Percentiles rank a stretch among this genome's conserved stretches.
These are phyloP conservation scores for Wickerhamiella kurtzmanii DNA, from an alignment of 805 yeast genomes.

Conservation along the genomic window DNA sequence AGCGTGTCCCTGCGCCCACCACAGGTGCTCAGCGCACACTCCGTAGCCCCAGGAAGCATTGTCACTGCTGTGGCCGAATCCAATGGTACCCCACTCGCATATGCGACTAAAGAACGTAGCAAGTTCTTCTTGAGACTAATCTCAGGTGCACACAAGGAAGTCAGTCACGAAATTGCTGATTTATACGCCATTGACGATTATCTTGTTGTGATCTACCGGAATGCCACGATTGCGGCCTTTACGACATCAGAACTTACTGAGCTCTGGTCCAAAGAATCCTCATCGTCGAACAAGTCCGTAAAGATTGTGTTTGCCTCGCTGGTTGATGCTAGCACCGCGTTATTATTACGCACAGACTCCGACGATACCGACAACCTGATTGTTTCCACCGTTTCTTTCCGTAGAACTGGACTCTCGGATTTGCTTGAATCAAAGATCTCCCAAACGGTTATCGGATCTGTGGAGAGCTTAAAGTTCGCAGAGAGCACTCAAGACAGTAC, in stretches of 20 bases:
- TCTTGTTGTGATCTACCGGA: slow-evolving; percentile 3
- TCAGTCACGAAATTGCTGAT: slow-evolving; percentile 6
- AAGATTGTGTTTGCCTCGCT: slow-evolving; percentile 3
- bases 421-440: not conserved
- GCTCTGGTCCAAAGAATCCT: slow-evolving; percentile 2
- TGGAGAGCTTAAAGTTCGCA: not conserved
- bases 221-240: slow-evolving; percentile 4
- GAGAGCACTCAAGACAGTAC: not conserved
- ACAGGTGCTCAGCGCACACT: slow-evolving; percentile 22
- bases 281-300: not conserved
- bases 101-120: slow-evolving; percentile 22
- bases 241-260: not conserved
- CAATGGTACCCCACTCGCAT: slow-evolving; percentile 10
- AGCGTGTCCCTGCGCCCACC: slow-evolving; percentile 24
- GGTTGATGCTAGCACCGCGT: slow-evolving; percentile 1
- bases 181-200: slow-evolving; percentile 4
- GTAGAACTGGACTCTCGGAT: not conserved
- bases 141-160: slow-evolving; percentile 2
- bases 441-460: not conserved
- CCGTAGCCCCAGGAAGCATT: slow-evolving; percentile 23
- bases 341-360: not conserved
- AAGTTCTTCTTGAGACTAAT: slow-evolving; percentile 15
- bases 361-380: not conserved
- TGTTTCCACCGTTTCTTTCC: slow-evolving; percentile 3
- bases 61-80: slow-evolving; percentile 18